Evolutionary conservation across 176 grass and related monocot species (phyloP).

Genomic region (Alloteropsis semialata): DNA sequence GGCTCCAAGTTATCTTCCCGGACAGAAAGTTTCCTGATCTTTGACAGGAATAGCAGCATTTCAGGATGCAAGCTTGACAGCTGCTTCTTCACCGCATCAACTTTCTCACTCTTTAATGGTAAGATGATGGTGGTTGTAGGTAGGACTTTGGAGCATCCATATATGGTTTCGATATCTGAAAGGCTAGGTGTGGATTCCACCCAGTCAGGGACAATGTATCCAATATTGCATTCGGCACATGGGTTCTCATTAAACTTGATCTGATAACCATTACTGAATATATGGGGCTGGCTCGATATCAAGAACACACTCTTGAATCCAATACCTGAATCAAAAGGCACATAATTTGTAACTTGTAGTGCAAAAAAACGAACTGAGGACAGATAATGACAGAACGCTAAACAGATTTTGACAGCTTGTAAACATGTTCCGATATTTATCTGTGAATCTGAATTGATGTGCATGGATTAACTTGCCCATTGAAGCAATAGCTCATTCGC

Average conservation of each 20-base stretch:
- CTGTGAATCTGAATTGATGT: no score
- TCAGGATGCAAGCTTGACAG: slow-evolving; percentile 71
- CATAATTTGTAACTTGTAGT: no score
- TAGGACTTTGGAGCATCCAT: slow-evolving; percentile 49
- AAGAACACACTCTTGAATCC: no score
- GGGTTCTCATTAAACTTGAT: slow-evolving; percentile 72
- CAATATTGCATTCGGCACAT: slow-evolving; percentile 63
- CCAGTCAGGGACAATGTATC: slow-evolving; percentile 88
- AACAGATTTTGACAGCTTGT: no score
- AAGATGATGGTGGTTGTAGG: slow-evolving; percentile 68
- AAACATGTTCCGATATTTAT: no score
- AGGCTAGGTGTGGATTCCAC: slow-evolving; percentile 49
- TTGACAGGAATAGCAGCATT: slow-evolving; percentile 71
- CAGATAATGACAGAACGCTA: no score
- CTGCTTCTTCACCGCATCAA: slow-evolving; percentile 61
- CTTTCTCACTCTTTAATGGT: slow-evolving; percentile 61
- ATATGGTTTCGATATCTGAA: slow-evolving; percentile 47
- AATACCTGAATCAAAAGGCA: no score
- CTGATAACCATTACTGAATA: slow-evolving; percentile 89
- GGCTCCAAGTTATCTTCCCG: slow-evolving; percentile 27
- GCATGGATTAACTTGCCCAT: no score
- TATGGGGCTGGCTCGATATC: slow-evolving; percentile 61
- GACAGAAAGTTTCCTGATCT: slow-evolving; percentile 56
- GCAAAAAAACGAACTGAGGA: no score
- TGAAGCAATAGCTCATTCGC: not conserved